Evolutionary conservation across 2,329 filamentous ascomycete species (phyloP).

Genomic region (Xylariaceae sp.): DNA sequence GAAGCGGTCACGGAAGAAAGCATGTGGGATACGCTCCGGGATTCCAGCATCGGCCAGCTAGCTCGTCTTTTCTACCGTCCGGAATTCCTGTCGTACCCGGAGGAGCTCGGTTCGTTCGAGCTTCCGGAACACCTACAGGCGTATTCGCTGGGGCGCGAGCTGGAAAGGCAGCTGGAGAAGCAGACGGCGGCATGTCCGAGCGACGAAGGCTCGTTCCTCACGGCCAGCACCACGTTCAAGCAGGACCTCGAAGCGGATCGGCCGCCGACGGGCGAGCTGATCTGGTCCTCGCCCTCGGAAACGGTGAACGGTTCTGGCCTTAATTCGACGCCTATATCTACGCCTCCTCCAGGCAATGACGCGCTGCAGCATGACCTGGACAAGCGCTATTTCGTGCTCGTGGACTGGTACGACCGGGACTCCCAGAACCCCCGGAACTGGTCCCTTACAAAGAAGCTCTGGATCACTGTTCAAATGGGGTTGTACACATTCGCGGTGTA

Average conservation of each 20-base stretch:
- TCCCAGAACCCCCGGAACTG: constrained; percentile 50
- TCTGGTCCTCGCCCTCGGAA: background rate
- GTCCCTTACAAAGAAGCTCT: constrained; percentile 45
- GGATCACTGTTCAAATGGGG: constrained; percentile 50
- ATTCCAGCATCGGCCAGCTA: constrained; percentile 24
- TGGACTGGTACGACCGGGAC: constrained; percentile 29
- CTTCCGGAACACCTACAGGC: constrained; percentile 11
- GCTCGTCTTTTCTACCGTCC: constrained; percentile 13
- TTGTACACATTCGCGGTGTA: constrained; percentile 55
- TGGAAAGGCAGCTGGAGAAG: constrained; percentile 7
- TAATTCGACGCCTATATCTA: background rate
- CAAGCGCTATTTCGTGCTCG: constrained; percentile 6
- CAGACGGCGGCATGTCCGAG: background rate
- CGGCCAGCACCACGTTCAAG: constrained; percentile 8
- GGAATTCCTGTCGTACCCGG: constrained; percentile 20
- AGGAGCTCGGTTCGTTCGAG: constrained; percentile 20
- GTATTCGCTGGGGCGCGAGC: constrained; percentile 4
- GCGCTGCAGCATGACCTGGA: background rate
- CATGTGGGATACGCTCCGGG: constrained; percentile 23
- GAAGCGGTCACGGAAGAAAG: constrained; percentile 1
- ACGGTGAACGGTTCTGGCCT: background rate
- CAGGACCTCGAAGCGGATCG: constrained; percentile 18
- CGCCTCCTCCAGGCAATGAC: background rate
- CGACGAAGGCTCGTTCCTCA: constrained; percentile 10
- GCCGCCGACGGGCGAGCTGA: background rate